Conservation (phyloP, 306 rosid genomes). For the Benincasa hispida region DNA sequence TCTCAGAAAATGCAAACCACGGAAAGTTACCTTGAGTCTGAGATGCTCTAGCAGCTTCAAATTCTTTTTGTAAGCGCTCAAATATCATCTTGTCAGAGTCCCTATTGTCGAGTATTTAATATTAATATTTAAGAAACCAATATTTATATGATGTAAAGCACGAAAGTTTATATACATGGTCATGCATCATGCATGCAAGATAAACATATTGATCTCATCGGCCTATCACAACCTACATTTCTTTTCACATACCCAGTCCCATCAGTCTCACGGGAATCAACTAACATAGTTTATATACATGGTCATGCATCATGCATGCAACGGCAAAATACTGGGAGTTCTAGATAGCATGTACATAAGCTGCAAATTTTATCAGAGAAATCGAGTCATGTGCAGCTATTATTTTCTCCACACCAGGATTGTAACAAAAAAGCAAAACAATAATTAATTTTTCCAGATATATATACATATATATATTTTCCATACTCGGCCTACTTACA, state of each 20-base stretch:
- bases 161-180: too few relatives aligned
- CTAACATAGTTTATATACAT: not conserved
- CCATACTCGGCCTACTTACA: not conserved
- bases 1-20: not conserved
- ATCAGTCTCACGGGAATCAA: not conserved
- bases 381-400: not conserved
- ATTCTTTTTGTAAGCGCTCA: constrained; percentile 73
- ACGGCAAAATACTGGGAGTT: not conserved
- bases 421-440: not conserved
- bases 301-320: not conserved
- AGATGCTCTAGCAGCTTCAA: constrained; percentile 71
- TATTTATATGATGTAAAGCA: not conserved
- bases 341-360: not conserved
- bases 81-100: constrained; percentile 80
- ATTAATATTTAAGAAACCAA: not conserved
- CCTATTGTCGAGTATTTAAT: constrained; percentile 24
- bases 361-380: not conserved
- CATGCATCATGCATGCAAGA: too few relatives aligned
- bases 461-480: too few relatives aligned
- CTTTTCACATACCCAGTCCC: not conserved
- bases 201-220: not conserved
- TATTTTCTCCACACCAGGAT: not conserved
- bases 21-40: constrained; percentile 65
- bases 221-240: not conserved
- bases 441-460: not conserved